Evolutionary conservation across 139 green algal genomes (phyloP).

Genomic region (Diplosphaera chodatii): DNA sequence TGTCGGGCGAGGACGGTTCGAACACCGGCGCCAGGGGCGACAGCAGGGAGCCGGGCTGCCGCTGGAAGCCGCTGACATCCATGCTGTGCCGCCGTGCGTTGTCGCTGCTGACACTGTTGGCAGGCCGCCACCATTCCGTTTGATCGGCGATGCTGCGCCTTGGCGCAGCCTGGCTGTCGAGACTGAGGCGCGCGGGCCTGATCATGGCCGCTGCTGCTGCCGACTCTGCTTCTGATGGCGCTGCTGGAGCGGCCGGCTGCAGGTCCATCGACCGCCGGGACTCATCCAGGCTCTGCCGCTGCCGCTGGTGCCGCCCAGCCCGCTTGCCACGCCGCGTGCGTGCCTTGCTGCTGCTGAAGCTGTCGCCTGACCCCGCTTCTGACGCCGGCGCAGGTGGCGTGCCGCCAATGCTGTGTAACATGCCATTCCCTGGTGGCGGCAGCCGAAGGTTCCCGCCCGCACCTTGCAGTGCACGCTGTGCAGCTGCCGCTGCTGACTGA

Average conservation of each 20-base stretch:
- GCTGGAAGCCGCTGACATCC: not conserved
- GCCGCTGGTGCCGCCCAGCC: conserved; percentile 10
- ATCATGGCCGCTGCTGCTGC: too few relatives aligned
- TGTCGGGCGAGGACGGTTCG: not conserved
- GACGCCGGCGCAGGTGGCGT: conserved; percentile 1
- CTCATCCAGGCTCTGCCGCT: not conserved
- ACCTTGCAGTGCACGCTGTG: not conserved
- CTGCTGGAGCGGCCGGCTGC: too few relatives aligned
- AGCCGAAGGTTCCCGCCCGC: not conserved
- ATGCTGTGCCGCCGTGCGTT: not conserved
- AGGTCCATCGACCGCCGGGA: not conserved
- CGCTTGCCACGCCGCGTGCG: conserved; percentile 23
- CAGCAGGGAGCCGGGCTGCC: not conserved
- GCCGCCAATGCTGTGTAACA: conserved; percentile 3
- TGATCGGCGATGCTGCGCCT: not conserved
- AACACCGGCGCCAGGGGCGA: not conserved
- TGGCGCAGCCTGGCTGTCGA: not conserved
- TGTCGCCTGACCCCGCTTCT: not conserved
- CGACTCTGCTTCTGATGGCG: too few relatives aligned
- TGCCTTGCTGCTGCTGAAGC: not conserved
- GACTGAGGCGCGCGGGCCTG: not conserved
- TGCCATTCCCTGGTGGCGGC: not conserved
- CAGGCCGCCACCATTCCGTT: not conserved
- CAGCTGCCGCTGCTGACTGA: not conserved
- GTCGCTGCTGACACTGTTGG: not conserved